Percentiles rank a stretch among this genome's conserved stretches.
These are phyloP conservation scores for Ceratobasidium sp. DNA, from an alignment of 1,284 basidiomycete genomes.

Conservation along the genomic window DNA sequence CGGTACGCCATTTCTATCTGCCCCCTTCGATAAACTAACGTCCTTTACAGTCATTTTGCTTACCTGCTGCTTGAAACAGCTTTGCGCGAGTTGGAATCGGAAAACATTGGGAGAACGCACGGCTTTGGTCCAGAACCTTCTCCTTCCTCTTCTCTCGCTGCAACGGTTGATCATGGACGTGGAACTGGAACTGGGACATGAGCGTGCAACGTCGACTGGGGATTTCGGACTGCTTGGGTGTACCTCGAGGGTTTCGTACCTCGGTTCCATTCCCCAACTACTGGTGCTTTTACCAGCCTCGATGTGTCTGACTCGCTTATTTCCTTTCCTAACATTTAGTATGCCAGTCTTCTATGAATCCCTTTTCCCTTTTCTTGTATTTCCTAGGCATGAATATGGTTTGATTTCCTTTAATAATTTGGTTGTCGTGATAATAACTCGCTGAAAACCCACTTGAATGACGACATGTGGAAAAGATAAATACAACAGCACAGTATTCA, in stretches of 20 bases:
- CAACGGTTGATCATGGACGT: slow-evolving; percentile 28
- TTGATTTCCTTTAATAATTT: background rate
- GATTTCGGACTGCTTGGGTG: background rate
- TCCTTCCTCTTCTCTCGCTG: slow-evolving; percentile 41
- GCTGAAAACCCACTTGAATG: background rate
- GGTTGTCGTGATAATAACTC: background rate
- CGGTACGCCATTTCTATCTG: background rate
- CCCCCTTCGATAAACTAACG: background rate
- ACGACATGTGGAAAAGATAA: background rate
- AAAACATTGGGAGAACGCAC: slow-evolving; percentile 20
- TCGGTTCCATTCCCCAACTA: background rate
- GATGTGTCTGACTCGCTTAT: background rate
- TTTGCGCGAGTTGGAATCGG: slow-evolving; percentile 27
- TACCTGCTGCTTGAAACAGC: slow-evolving; percentile 24
- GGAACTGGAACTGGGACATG: slow-evolving; percentile 37
- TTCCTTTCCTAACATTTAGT: slow-evolving; percentile 15
- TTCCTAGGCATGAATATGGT: slow-evolving; percentile 17
- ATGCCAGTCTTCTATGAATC: slow-evolving; percentile 36
- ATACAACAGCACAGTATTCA: background rate
- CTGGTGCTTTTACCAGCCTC: slow-evolving; percentile 21
- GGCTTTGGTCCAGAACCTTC: slow-evolving; percentile 32
- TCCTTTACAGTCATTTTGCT: slow-evolving; percentile 27
- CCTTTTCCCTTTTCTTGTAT: slow-evolving; percentile 18
- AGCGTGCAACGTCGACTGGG: slow-evolving; percentile 25
- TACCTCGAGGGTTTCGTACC: slow-evolving; percentile 12